Evolutionary conservation across 2,329 filamentous ascomycete species (phyloP).

Genomic region (Dactylellina drechsleri): DNA sequence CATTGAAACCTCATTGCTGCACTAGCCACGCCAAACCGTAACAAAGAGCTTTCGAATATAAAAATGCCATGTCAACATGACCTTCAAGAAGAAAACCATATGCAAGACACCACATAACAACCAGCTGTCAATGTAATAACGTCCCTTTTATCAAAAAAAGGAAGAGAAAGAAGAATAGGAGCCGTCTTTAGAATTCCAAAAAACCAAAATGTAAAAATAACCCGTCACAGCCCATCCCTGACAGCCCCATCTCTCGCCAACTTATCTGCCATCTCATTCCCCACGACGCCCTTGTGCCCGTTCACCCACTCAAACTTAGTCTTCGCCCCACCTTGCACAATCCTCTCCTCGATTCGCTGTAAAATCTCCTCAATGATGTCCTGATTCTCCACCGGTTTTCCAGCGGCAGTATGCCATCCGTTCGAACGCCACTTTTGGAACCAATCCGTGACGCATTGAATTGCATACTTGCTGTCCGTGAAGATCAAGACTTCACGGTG

Average conservation of each 20-base stretch:
- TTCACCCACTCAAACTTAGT: slow-evolving; percentile 90
- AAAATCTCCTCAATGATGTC: slow-evolving; percentile 82
- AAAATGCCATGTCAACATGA: slow-evolving; percentile 11
- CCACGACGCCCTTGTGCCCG: slow-evolving; percentile 72
- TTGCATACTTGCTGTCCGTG: slow-evolving; percentile 90
- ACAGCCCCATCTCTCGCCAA: slow-evolving; percentile 48
- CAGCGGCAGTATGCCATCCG: slow-evolving; percentile 78
- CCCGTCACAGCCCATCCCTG: slow-evolving; percentile 13
- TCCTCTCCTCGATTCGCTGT: slow-evolving; percentile 74
- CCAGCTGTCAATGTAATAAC: no score
- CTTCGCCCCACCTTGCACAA: slow-evolving; percentile 67
- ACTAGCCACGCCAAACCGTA: not conserved
- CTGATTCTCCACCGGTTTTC: slow-evolving; percentile 82
- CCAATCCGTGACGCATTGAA: slow-evolving; percentile 89
- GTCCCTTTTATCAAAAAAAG: not conserved
- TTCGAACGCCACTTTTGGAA: slow-evolving; percentile 79
- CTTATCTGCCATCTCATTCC: slow-evolving; percentile 54
- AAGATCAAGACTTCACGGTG: slow-evolving; percentile 78
- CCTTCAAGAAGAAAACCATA: not conserved
- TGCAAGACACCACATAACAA: not conserved
- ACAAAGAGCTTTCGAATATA: slow-evolving; percentile 24
- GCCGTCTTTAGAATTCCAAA: not conserved
- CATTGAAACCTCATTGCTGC: no score
- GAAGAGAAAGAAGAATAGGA: not conserved
- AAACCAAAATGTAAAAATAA: not conserved